Evolutionary conservation across 176 grass and related monocot species (phyloP), one percentile per base, ranked within the genome.

Genomic region (Rhynchospora tenuis): DNA sequence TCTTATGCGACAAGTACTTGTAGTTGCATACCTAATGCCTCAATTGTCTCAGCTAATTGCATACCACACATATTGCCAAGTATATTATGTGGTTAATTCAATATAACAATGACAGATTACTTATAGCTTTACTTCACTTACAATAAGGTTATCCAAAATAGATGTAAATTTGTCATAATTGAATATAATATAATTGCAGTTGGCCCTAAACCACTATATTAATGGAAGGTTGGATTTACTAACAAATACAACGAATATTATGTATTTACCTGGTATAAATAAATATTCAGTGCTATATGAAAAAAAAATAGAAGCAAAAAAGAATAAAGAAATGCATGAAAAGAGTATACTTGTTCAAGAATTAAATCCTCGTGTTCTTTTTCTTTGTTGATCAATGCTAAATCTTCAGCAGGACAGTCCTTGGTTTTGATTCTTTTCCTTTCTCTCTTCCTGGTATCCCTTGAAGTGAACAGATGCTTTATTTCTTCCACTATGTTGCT

Each of bases 331-430:
- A 82, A 62, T 85, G 47, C 55, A 66, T n/a, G 75, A 46, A 50
- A 74, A 89, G 10, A 64, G 28, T 47, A 4, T 84, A 93, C 97
- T 83, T 92, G 97, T 80, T 92, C 93, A 86, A 99, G 91, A 44
- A 99, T 90, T 92, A 91, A 88, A 72, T 96, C 97, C 83, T 99
- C 96, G 75, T 90, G 88, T 84, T 95, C 86, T 86, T 93, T 99
- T 88, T 95, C 91, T 84, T 93, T 89, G 79, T 95, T 85, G 50
- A 95, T 89, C 62, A 98, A 50, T 82, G 90, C 96, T 84, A 89
- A 89, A 87, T 98, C 96, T 73, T 95, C 96, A 29, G 91, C 96
- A 86, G 95, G 89, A 83, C 91, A 99, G 84, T 93, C 89, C 86
- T 93, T 93, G 0, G 93, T 93, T 87, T 95, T 95, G 19, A 89